Conservation (phyloP, 495 filamentous ascomycete genomes). For the Talaromyces trachyspermus region DNA sequence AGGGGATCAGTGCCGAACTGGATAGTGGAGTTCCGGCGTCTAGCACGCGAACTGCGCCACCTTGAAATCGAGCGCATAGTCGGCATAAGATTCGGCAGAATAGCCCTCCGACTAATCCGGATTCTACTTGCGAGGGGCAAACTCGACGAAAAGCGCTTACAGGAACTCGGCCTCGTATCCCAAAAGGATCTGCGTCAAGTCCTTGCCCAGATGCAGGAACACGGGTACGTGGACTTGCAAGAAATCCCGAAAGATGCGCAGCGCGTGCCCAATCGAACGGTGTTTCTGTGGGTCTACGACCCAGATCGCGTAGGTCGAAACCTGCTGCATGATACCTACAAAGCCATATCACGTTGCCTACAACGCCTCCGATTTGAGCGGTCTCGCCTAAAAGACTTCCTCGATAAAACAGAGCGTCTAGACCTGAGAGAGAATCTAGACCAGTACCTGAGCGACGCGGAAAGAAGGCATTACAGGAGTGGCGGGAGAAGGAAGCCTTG, state of each 20-base stretch:
- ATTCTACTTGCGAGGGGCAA: conserved; percentile 82
- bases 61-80: conserved; percentile 73
- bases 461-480: conserved; percentile 59
- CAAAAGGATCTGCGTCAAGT: conserved; percentile 75
- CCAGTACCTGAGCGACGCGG: conserved; percentile 58
- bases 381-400: conserved; percentile 53
- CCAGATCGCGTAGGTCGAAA: conserved; percentile 54
- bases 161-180: conserved; percentile 64
- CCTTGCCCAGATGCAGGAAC: conserved; percentile 71
- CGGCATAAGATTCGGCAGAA: conserved; percentile 62
- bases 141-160: conserved; percentile 80
- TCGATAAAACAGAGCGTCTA: conserved; percentile 69
- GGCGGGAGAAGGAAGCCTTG: conserved; percentile 64
- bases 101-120: conserved; percentile 68
- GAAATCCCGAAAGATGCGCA: conserved; percentile 84
- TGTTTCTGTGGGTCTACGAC: conserved; percentile 90
- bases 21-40: conserved; percentile 66
- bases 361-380: conserved; percentile 70
- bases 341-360: conserved; percentile 77
- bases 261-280: conserved; percentile 66
- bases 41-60: conserved; percentile 61
- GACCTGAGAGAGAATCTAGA: conserved; percentile 80
- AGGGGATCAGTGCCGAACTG: conserved; percentile 52
- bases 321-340: conserved; percentile 71
- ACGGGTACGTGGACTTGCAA: conserved; percentile 79